Evolutionary conservation across 768 basidiomycete genomes (phyloP).

Genomic region (Tylopilus intermedius): DNA sequence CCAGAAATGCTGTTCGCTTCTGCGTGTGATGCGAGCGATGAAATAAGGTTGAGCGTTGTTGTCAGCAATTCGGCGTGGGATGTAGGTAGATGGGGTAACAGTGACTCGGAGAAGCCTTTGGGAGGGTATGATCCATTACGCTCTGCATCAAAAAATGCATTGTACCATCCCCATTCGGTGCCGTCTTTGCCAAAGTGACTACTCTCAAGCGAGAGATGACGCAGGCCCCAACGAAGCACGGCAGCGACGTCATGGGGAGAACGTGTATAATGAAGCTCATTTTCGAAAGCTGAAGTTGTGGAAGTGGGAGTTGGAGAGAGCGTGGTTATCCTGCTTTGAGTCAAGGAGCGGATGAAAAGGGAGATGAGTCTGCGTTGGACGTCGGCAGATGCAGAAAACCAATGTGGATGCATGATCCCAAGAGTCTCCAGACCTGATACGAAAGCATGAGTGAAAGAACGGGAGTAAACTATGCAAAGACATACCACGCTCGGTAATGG

Average conservation of each 20-base stretch:
- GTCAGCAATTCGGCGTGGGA: constrained; percentile 56
- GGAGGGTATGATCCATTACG: constrained; percentile 54
- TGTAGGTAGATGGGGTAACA: constrained; percentile 56
- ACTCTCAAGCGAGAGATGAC: constrained; percentile 63
- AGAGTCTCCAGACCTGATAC: constrained; percentile 69
- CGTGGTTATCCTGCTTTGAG: constrained; percentile 41
- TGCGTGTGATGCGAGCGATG: constrained; percentile 61
- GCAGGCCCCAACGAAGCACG: constrained; percentile 75
- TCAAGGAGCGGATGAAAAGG: constrained; percentile 61
- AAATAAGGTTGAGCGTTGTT: constrained; percentile 56
- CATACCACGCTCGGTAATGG: constrained; percentile 61
- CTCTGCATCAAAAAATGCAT: constrained; percentile 56
- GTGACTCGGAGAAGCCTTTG: constrained; percentile 55
- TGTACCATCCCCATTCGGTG: constrained; percentile 64
- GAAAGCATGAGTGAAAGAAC: constrained; percentile 1
- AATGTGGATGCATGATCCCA: constrained; percentile 83
- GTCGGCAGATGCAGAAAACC: constrained; percentile 69
- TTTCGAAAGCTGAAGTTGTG: constrained; percentile 50
- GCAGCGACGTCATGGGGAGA: constrained; percentile 76
- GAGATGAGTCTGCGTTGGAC: constrained; percentile 68
- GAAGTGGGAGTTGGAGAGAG: constrained; percentile 49
- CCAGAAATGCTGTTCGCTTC: constrained; percentile 72
- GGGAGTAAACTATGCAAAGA: constrained; percentile 5
- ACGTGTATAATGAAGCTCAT: constrained; percentile 58
- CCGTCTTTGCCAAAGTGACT: constrained; percentile 52